These are phyloP conservation scores for Radiomyces spectabilis DNA, from an alignment of 192 early-diverging fungal genomes.

Conservation along the genomic window DNA sequence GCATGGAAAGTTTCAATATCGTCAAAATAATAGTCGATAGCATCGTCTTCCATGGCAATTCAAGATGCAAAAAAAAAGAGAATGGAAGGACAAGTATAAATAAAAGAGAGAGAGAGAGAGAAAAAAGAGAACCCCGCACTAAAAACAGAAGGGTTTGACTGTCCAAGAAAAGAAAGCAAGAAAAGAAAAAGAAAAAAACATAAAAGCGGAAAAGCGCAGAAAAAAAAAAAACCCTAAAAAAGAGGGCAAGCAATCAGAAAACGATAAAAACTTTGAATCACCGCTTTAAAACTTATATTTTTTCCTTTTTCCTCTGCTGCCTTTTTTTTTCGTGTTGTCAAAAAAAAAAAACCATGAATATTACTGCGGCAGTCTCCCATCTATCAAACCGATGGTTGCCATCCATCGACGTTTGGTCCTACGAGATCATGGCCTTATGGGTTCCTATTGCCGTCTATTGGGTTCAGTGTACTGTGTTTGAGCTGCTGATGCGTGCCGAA, in stretches of 20 bases:
- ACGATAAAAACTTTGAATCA: not conserved
- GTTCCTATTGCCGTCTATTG: constrained; percentile 61
- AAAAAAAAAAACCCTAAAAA: not conserved
- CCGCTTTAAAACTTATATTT: not conserved
- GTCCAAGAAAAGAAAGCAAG: too few relatives aligned
- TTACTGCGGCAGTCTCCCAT: too few relatives aligned
- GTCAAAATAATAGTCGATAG: constrained; percentile 28
- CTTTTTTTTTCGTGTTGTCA: not conserved
- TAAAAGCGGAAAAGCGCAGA: not conserved
- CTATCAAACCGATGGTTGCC: not conserved
- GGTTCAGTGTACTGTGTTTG: constrained; percentile 56
- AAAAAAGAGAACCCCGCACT: too few relatives aligned
- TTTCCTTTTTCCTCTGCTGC: not conserved
- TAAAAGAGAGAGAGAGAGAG: too few relatives aligned
- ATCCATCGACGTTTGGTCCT: constrained; percentile 19
- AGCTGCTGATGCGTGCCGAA: constrained; percentile 47
- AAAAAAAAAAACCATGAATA: not conserved
- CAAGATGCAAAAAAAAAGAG: too few relatives aligned
- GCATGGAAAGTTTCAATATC: constrained; percentile 22
- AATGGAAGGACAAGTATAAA: too few relatives aligned
- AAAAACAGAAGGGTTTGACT: too few relatives aligned
- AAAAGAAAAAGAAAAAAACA: too few relatives aligned
- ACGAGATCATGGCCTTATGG: constrained; percentile 42
- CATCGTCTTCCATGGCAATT: constrained; percentile 11
- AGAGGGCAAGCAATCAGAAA: not conserved